Base-by-base conservation (phyloP, 2,329 filamentous ascomycete genomes). In the Apiospora arundinis region DNA sequence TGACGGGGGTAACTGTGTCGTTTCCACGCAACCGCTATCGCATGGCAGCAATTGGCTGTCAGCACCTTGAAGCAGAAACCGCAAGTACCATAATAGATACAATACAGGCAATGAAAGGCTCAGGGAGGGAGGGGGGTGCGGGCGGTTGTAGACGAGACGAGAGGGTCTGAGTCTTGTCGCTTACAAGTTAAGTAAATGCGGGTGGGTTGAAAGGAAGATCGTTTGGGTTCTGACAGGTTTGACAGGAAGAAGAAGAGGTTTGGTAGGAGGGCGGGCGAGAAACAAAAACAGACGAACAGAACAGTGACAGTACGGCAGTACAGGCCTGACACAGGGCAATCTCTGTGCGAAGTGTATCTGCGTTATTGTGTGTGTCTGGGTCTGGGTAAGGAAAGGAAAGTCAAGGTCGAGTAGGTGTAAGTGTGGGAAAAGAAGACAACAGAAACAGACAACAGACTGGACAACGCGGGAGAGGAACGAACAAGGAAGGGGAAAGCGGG, bases 21-120 rank as follows among this genome's bases (percentile, higher is more conserved):
- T 52, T 46, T 69, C 46, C 48, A 46, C 45, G 45, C 32, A 56
- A 52, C 46, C 67, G 25, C 67, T 69, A 69, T 69, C 67, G 67
- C 67, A 69, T 69, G 67, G 67, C 67, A 69, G 48, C 45, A 40
- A 52, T 69, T 49, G 45, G 67, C 67, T 69, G 45, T 69, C 66
- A 68, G 66, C 66, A 48, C 66, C 44, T 68, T 68, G 56, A 63
- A 63, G 8, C 32, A 63, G 56, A 63, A 63, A 63, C 56, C n/a
- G 23, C 65, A 46, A 67, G 65, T 44, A 67, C 40, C 65, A 63
- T 63, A 46, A 67, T 46, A 44, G 65, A 44, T 67, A 44, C 40
- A 46, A 18, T 8, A 21, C 65, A 67, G 14, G 65, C 23, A 44
- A 67, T 23, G 65, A 28, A 14, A 46, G 40, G 28, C 12, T 67